Conservation (phyloP, 108 stramenopile species). For the Phaeodactylum tricornutum region DNA sequence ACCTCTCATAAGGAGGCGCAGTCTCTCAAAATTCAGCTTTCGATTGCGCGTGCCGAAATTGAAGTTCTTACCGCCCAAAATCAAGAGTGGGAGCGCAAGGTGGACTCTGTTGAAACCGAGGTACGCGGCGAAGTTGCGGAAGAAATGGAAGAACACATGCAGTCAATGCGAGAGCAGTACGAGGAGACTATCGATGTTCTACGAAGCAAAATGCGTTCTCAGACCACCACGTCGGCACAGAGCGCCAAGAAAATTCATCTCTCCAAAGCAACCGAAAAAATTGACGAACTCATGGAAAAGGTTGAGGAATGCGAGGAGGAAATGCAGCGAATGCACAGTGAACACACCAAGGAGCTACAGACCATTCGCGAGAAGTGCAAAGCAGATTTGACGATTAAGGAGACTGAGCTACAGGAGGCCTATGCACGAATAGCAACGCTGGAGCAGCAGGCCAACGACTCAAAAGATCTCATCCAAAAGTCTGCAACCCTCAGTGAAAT, state of each 20-base stretch:
- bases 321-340: constrained; percentile 62
- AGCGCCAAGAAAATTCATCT: constrained; percentile 28
- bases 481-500: not conserved
- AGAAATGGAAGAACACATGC: constrained; percentile 57
- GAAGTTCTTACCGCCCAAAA: constrained; percentile 25
- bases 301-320: constrained; percentile 81
- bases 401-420: not conserved
- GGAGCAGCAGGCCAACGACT: not conserved
- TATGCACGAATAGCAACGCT: not conserved
- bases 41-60: constrained; percentile 16
- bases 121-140: constrained; percentile 70
- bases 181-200: constrained; percentile 43
- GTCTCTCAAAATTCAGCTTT: too few relatives aligned
- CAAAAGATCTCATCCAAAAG: too few relatives aligned
- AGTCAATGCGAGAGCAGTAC: constrained; percentile 46
- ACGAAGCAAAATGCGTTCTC: constrained; percentile 17
- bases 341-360: constrained; percentile 34
- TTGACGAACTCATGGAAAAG: constrained; percentile 57
- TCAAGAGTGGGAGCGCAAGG: constrained; percentile 31
- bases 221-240: constrained; percentile 3
- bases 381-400: not conserved
- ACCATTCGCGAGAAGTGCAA: not conserved
- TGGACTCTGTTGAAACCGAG: constrained; percentile 40
- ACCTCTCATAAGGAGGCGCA: too few relatives aligned
- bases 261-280: constrained; percentile 32